These are phyloP conservation scores for Nicotiana tabacum DNA, from an alignment of 257 asterid genomes.

Conservation along the genomic window DNA sequence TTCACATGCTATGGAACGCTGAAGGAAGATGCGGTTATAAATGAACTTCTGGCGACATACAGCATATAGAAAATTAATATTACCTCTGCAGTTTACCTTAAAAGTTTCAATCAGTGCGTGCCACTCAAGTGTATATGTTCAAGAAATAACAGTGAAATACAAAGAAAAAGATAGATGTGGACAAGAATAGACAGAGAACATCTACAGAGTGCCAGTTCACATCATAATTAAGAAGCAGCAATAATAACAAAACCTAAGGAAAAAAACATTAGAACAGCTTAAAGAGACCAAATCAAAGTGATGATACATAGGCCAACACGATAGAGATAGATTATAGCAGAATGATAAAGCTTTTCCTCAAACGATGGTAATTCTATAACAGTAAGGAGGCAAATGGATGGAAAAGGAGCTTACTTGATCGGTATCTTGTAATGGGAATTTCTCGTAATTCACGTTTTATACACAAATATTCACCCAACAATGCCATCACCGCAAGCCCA, in stretches of 20 bases:
- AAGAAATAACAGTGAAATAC: background rate
- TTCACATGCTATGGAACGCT: background rate
- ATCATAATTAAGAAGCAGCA: background rate
- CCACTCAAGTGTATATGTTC: background rate
- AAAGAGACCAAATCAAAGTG: background rate
- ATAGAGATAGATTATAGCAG: background rate
- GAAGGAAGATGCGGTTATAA: background rate
- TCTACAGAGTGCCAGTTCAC: background rate
- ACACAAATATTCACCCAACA: conserved; percentile 82
- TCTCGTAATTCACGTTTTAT: conserved; percentile 67
- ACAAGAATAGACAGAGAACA: background rate
- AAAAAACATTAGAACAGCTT: background rate
- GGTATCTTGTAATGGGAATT: conserved; percentile 63
- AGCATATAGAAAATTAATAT: background rate
- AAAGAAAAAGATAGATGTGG: background rate
- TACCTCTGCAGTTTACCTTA: background rate
- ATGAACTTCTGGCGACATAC: background rate
- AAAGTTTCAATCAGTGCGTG: background rate
- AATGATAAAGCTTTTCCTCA: background rate
- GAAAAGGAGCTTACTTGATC: conserved; percentile 57
- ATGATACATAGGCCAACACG: background rate
- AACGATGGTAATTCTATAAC: background rate
- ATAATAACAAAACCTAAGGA: background rate
- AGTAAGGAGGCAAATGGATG: background rate
- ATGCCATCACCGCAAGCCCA: conserved; percentile 74